Conservation (phyloP, 257 asterid genomes). For the Echites panduratus region DNA sequence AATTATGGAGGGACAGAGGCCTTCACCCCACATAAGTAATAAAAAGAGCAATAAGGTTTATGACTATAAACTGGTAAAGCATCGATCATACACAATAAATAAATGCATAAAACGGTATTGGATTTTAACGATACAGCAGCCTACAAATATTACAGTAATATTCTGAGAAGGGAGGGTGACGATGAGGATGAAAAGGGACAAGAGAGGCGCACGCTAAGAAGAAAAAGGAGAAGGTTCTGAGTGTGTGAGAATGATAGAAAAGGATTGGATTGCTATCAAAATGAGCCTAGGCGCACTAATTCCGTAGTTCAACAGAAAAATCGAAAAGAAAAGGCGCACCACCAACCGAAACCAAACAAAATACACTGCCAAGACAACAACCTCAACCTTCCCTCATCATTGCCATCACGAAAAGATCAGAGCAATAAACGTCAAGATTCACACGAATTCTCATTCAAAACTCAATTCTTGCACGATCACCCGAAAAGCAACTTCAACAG, state of each 20-base stretch:
- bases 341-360: slow-evolving; percentile 11
- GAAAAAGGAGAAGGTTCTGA: slow-evolving; percentile 12
- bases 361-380: slow-evolving; percentile 9
- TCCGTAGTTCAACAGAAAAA: slow-evolving; percentile 8
- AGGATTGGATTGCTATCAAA: slow-evolving; percentile 36
- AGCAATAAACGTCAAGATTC: slow-evolving; percentile 12
- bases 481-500: background rate
- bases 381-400: slow-evolving; percentile 30
- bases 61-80: background rate
- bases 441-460: slow-evolving; percentile 6
- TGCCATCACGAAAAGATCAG: slow-evolving; percentile 16
- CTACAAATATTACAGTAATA: background rate
- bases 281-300: slow-evolving; percentile 33
- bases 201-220: slow-evolving; percentile 22
- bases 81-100: background rate
- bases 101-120: background rate
- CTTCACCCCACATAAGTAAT: background rate
- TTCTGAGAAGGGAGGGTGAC: slow-evolving; percentile 5
- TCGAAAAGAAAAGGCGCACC: slow-evolving; percentile 27
- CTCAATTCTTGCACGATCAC: slow-evolving; percentile 6
- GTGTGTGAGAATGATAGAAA: slow-evolving; percentile 14
- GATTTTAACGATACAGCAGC: background rate
- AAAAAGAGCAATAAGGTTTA: background rate
- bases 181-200: slow-evolving; percentile 7
- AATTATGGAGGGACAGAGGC: background rate